Percentiles rank a stretch among this genome's conserved stretches.
These are phyloP conservation scores for Plasmodium adleri DNA, from an alignment of 169 alveolate genomes.

Conservation along the genomic window DNA sequence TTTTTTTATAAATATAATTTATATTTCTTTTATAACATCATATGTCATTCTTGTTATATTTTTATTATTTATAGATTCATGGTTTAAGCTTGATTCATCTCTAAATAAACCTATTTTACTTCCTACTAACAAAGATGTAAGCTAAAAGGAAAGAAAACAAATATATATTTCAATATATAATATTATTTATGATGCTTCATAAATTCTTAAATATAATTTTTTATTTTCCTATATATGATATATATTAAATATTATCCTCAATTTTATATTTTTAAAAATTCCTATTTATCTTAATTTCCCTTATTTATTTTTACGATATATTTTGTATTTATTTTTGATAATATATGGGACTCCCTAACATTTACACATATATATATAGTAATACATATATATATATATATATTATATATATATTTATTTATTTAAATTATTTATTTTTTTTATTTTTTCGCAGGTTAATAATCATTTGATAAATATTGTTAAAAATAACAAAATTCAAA, in stretches of 20 bases:
- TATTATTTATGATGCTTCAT: neutral
- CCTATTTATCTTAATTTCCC: neutral
- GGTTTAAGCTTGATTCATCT: conserved; percentile 72
- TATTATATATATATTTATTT: neutral
- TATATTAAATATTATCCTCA: no score
- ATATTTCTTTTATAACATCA: no score
- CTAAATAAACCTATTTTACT: conserved; percentile 38
- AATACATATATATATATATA: conserved; percentile 7
- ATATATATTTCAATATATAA: neutral
- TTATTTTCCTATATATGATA: no score
- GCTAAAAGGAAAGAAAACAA: neutral
- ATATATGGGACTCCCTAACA: neutral
- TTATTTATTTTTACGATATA: neutral
- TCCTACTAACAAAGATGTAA: conserved; percentile 57
- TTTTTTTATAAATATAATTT: neutral
- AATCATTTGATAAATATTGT: conserved; percentile 45
- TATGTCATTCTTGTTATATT: no score
- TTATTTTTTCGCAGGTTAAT: conserved; percentile 54
- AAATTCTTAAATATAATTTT: neutral
- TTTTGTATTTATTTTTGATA: no score
- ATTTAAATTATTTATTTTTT: conserved; percentile 9
- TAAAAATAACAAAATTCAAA: conserved; percentile 54
- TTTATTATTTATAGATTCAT: conserved; percentile 28
- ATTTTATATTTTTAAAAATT: neutral
- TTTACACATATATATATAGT: neutral